Evolutionary conservation across 225 moss, liverwort and hornwort genomes (phyloP), one percentile per base, ranked within the genome.

Genomic region (Bryoerythrophyllum caledonicum): DNA sequence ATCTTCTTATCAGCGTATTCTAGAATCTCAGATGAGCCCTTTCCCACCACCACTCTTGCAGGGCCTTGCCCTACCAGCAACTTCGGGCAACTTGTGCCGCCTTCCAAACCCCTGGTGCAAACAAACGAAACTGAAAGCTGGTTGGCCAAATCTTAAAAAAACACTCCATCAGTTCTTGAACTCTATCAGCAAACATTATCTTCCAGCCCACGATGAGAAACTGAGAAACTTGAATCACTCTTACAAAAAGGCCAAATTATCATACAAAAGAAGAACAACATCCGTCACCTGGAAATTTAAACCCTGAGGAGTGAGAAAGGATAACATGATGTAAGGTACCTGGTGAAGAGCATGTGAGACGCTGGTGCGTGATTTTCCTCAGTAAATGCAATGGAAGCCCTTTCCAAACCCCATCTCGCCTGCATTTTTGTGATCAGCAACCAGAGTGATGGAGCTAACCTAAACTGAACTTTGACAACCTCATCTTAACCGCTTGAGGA

Each of bases 401-500:
- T 87, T 37, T 93, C 87, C 75, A 96, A 58, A 30, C 86, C 95
- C 95, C 95, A 96, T 89, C 95, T 85, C 80, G 93, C 95, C 94
- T 94, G 84, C 44, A 2, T 8, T 8, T 23, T 4, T 14, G 58
- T 58, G 25, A 25, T 15, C 27, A 26, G 5, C 58, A 25, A 12
- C 21, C 12, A 14, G 12, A 57, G 25, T 57, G 21, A 4, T 24
- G 58, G 58, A 38, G 38, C 14, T 13, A 26, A 10, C 6, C 6
- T 25, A 26, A 5, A 23, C 27, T 27, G 14, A 26, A 27, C 5
- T 58, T 58, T 5, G 5, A 58, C 38, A 38, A 38, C 8, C 38
- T 38, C 38, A 38, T 38, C 38, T 38, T 2, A 1, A 38, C 0
- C 9, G 0, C 9, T 38, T 8, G 9, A 38, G 37, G 37, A 8